A percentile compares a stretch with the other conserved stretches of the same genome.
Conservation (phyloP, 257 asterid species). For the Przewalskia tangutica region DNA sequence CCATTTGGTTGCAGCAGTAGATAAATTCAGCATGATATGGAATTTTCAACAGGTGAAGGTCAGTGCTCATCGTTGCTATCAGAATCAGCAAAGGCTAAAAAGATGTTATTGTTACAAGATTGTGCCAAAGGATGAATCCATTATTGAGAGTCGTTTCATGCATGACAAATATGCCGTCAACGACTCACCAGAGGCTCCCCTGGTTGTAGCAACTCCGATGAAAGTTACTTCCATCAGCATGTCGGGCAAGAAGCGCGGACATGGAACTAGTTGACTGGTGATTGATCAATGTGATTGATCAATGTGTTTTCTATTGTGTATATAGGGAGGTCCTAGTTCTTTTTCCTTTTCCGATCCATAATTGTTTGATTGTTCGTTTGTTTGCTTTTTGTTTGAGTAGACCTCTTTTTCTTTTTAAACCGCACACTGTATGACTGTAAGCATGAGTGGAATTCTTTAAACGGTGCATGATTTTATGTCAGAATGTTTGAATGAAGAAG, state of each 20-base stretch:
- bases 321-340: background rate
- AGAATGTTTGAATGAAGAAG: background rate
- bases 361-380: background rate
- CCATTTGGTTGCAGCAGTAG: conserved; percentile 92
- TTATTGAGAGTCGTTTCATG: conserved; percentile 88
- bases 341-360: background rate
- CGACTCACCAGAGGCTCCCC: conserved; percentile 87
- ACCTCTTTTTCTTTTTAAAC: background rate
- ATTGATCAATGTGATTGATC: background rate
- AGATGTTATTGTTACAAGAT: conserved; percentile 96
- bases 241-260: conserved; percentile 43
- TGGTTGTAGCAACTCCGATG: conserved; percentile 92
- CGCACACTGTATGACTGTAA: background rate
- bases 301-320: background rate
- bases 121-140: conserved; percentile 80
- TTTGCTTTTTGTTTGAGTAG: background rate
- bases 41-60: conserved; percentile 94
- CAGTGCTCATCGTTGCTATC: conserved; percentile 81
- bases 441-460: background rate
- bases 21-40: conserved; percentile 87
- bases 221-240: conserved; percentile 92
- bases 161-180: conserved; percentile 63
- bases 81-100: conserved; percentile 89
- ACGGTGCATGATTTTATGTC: background rate
- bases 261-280: background rate